Conservation (phyloP, 2,329 filamentous ascomycete genomes). For the Scopulariopsis brevicaulis region DNA sequence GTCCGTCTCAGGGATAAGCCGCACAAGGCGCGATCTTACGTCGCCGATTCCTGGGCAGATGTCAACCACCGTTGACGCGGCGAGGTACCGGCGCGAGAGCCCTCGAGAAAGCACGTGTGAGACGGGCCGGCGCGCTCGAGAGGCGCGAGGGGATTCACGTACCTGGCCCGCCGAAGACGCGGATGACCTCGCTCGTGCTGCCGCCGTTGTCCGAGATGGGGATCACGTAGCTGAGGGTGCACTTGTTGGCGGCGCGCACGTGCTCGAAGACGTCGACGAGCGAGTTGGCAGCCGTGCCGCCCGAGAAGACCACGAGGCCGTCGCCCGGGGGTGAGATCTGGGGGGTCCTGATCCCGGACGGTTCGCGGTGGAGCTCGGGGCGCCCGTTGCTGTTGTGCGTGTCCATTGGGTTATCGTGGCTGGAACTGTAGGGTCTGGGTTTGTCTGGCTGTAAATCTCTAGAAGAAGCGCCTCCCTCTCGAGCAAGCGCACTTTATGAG, state of each 20-base stretch:
- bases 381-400: not conserved
- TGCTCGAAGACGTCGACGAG: slow-evolving; percentile 81
- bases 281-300: slow-evolving; percentile 87
- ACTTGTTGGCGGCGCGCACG: slow-evolving; percentile 51
- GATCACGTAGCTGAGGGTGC: slow-evolving; percentile 72
- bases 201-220: slow-evolving; percentile 95
- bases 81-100: not conserved
- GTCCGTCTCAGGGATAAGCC: slow-evolving; percentile 63
- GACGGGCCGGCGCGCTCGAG: not conserved
- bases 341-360: not conserved
- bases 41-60: slow-evolving; percentile 46
- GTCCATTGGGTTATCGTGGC: not conserved
- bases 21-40: slow-evolving; percentile 57
- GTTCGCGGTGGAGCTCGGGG: not conserved
- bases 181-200: slow-evolving; percentile 83
- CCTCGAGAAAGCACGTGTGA: not conserved
- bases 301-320: slow-evolving; percentile 78
- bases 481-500: not conserved
- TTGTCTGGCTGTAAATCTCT: not conserved
- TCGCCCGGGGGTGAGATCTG: not conserved
- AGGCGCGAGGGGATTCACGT: slow-evolving; percentile 10
- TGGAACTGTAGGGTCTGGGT: not conserved
- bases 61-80: not conserved
- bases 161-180: slow-evolving; percentile 91
- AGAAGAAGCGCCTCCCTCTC: not conserved